Evolutionary conservation across 1,284 basidiomycete species (phyloP), one percentile per base, ranked within the genome.

Genomic region (Phenoliferia sp.): DNA sequence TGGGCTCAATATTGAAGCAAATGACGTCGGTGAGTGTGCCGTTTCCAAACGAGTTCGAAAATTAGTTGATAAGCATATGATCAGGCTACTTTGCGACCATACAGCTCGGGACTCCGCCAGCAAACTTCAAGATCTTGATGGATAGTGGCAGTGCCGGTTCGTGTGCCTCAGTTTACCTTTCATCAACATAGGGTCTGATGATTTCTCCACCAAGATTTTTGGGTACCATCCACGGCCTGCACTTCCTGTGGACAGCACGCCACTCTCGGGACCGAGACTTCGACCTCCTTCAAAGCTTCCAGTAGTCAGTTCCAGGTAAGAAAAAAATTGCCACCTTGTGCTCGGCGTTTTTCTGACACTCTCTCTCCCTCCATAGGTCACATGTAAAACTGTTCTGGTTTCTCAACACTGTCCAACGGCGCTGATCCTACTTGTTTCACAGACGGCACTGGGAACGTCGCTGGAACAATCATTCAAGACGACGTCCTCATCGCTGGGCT

Each of bases 91-190:
- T 92, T 61, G 87, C 88, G 9, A 87, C 84, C 32, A 78, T 94
- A 36, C 84, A 88, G 77, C 85, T 94, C 70, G 91, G 91, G 48
- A 89, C 87, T 3, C 89, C 89, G n/a, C 84, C 88, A 2, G 81
- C 79, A 54, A 79, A 86, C 73, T 94, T 90, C 80, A 81, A 83
- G 36, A 79, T 94, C 75, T 83, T 94, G 61, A 87, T 91, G 86
- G 92, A 94, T 80, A 89, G 89, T 32, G 92, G 92, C 36, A 64
- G 62, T 22, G 66, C 66, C 6, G 66, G 65, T 66, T 0, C n/a
- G 61, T 33, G 54, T 28, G n/a, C 15, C 22, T 39, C 90, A 88
- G 12, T 44, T 22, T 22, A 44, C 39, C 22, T 22, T 44, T 44
- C 22, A 12, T 44, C 12, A 44, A 44, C 12, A 12, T 22, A 12